phyloP scores from a whole-genome alignment of 306 rosid genomes.

The Castanospermum australe region DNA sequence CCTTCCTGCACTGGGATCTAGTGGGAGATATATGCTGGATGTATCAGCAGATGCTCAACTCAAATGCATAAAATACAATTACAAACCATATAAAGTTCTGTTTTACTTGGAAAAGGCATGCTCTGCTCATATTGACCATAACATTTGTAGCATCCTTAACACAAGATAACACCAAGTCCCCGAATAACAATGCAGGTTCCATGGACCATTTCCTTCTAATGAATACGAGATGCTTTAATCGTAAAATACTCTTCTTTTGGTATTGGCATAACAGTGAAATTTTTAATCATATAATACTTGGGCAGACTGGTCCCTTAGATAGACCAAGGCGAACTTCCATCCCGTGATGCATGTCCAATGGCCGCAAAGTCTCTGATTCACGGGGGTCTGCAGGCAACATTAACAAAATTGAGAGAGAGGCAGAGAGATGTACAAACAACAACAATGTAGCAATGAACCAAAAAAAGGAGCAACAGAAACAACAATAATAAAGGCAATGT shows the following conservation, averaged over 20 bases:
- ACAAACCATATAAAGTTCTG: not conserved
- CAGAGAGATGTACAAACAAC: not conserved
- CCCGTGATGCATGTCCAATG: slow-evolving; percentile 64
- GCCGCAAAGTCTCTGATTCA: slow-evolving; percentile 59
- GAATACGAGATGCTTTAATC: slow-evolving; percentile 1
- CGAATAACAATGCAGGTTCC: not conserved
- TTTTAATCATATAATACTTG: slow-evolving; percentile 45
- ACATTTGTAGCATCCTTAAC: slow-evolving; percentile 16
- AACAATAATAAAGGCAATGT: not conserved
- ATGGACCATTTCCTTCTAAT: slow-evolving; percentile 6
- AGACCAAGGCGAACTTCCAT: slow-evolving; percentile 73
- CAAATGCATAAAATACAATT: slow-evolving; percentile 10
- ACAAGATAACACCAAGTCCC: slow-evolving; percentile 15
- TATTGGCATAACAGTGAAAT: slow-evolving; percentile 5
- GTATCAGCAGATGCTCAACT: slow-evolving; percentile 11
- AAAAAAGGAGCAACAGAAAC: not conserved
- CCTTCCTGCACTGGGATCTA: no score
- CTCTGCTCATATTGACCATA: not conserved
- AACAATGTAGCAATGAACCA: not conserved
- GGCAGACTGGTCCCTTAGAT: slow-evolving; percentile 67
- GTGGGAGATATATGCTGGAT: not conserved
- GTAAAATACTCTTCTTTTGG: not conserved
- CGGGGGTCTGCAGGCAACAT: slow-evolving; percentile 56
- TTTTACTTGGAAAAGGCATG: not conserved
- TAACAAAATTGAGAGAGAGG: not conserved